phyloP scores from a whole-genome alignment of 2,329 filamentous ascomycete genomes.

The Fusarium subtropicale region DNA sequence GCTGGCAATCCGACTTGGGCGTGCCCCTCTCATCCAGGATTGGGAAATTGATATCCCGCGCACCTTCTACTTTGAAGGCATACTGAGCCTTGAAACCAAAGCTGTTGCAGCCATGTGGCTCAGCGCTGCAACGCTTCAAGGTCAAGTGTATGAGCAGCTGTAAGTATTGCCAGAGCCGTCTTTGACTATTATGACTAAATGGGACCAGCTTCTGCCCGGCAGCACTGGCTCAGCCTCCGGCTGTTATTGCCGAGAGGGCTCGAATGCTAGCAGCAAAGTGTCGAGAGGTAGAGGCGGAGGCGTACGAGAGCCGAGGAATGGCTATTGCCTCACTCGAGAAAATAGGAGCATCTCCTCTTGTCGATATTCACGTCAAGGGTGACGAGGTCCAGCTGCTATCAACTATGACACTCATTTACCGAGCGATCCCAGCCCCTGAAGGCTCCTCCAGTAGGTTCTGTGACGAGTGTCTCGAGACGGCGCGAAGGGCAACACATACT shows the following conservation, averaged over 20 bases:
- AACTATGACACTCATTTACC: constrained; percentile 64
- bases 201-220: constrained; percentile 62
- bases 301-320: constrained; percentile 51
- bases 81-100: constrained; percentile 46
- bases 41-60: constrained; percentile 67
- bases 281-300: constrained; percentile 52
- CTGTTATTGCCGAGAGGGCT: constrained; percentile 56
- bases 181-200: background rate
- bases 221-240: constrained; percentile 56
- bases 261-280: constrained; percentile 54
- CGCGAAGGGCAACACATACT: constrained; percentile 60
- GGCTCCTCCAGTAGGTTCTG: constrained; percentile 59
- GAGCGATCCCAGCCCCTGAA: constrained; percentile 61
- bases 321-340: constrained; percentile 54
- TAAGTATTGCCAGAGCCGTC: constrained; percentile 32
- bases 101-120: constrained; percentile 66
- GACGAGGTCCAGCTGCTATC: constrained; percentile 62
- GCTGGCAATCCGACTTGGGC: constrained; percentile 69
- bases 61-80: constrained; percentile 57
- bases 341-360: constrained; percentile 54
- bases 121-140: constrained; percentile 66
- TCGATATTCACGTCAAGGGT: constrained; percentile 59
- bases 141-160: constrained; percentile 67
- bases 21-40: constrained; percentile 68
- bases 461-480: constrained; percentile 61